Evolutionary conservation across 2,329 filamentous ascomycete genomes (phyloP), one percentile per base, ranked within the genome.

Genomic region (Aspergillus oerlinghausenensis): DNA sequence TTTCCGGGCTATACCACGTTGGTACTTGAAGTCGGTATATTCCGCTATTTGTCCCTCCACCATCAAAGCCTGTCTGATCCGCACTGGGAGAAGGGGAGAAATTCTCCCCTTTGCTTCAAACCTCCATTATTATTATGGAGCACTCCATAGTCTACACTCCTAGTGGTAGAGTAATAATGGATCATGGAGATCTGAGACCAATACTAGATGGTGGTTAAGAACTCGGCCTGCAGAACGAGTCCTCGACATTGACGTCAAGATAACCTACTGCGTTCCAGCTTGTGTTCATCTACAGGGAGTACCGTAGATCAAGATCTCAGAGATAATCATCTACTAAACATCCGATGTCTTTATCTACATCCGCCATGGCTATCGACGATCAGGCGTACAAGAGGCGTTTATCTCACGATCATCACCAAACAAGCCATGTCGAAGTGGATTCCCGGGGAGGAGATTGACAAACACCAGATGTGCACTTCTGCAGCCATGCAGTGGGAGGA

Each of bases 1-100:
- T 38, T 52, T 60, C 60, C 55, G 60, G 60, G 57, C 60, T 58
- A 61, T 60, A 56, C 56, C 50, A 48, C 28, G n/a, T 40, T 32
- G 5, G 32, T 17, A 7, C 32, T 38, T 17, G 32, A 14, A 38
- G 32, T 38, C 32, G 32, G 32, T 38, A 38, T 38, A 17, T 38
- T 38, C 32, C 32, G 32, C 32, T 38, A 38, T 5, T 38, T 14
- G 2, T 17, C 11, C 32, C 14, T 17, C 32, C 32, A 17, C 32
- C 32, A 17, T 17, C 32, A 38, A 38, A 35, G 11, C 32, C 4
- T 17, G 32, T 14, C 32, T 35, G 14, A 35, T 35, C 32, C 32
- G 11, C 32, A 6, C 32, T 17, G 14, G 6, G 32, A 7, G 14
- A 38, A 38, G 17, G 32, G 14, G 5, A 38, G 32, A 35, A 17